These are phyloP conservation scores for Brettanomyces naardenensis DNA, from an alignment of 805 yeast species.

Conservation along the genomic window DNA sequence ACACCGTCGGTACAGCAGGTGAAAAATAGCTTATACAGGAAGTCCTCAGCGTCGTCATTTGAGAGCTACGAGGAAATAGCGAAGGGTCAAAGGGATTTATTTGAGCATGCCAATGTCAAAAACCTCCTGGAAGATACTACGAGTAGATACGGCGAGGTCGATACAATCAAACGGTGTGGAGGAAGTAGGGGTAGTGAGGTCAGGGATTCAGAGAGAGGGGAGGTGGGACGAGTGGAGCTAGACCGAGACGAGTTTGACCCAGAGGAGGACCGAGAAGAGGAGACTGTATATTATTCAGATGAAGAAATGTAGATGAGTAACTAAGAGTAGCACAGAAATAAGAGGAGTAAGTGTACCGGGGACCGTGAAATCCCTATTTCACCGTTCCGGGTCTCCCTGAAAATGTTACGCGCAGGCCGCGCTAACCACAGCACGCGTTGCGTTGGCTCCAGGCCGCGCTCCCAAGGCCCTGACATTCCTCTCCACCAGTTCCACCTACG, in stretches of 20 bases:
- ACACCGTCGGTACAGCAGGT: conserved; percentile 4
- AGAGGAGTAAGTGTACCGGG: no score
- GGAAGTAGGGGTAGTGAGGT: not conserved
- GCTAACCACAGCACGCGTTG: no score
- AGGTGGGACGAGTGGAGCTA: no score
- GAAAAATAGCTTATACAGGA: conserved; percentile 10
- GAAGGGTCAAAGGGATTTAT: conserved; percentile 11
- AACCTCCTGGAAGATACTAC: conserved; percentile 13
- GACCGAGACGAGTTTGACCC: no score
- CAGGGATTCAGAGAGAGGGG: no score
- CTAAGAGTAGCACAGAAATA: not conserved
- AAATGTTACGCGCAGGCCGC: no score
- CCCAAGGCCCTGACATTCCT: no score
- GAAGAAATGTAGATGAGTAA: not conserved
- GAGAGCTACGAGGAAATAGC: conserved; percentile 8
- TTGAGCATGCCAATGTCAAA: conserved; percentile 13
- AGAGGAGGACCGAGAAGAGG: no score
- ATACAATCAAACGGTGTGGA: conserved; percentile 5
- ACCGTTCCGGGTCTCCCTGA: no score
- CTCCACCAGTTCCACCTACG: no score
- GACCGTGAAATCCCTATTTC: no score
- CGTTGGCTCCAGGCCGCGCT: no score
- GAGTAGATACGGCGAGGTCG: conserved; percentile 14
- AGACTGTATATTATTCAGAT: not conserved
- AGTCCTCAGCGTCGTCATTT: conserved; percentile 5